A percentile compares a stretch with the other conserved stretches of the same genome.
phyloP scores from a whole-genome alignment of 768 basidiomycete genomes.

The Tricholoma matsutake region DNA sequence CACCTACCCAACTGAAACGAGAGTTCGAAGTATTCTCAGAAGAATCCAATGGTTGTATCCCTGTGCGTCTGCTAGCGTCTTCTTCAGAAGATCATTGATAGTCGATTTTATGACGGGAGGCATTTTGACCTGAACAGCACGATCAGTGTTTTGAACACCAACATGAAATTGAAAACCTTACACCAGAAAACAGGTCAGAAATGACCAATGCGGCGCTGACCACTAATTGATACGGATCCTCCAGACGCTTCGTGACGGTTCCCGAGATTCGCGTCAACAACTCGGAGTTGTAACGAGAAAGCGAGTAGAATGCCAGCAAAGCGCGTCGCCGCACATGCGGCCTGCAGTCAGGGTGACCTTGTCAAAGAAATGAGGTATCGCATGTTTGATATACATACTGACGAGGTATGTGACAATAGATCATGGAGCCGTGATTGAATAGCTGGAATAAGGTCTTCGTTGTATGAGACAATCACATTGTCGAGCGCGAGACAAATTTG shows the following conservation, averaged over 20 bases:
- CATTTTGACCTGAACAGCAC: background rate
- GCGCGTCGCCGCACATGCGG: constrained; percentile 58
- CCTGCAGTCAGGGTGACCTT: constrained; percentile 33
- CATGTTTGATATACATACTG: constrained; percentile 39
- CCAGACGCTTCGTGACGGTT: constrained; percentile 37
- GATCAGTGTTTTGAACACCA: background rate
- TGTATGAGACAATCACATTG: constrained; percentile 57
- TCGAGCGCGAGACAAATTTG: constrained; percentile 74
- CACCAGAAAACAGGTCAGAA: constrained; percentile 24
- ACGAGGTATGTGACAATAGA: constrained; percentile 74
- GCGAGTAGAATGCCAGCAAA: constrained; percentile 52
- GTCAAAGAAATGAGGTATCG: constrained; percentile 6
- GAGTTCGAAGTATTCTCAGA: constrained; percentile 21
- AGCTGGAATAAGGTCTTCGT: constrained; percentile 71
- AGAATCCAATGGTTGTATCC: constrained; percentile 15
- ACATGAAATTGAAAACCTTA: constrained; percentile 7
- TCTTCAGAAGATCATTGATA: constrained; percentile 10
- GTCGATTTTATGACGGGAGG: background rate
- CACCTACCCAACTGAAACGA: constrained; percentile 30
- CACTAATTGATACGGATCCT: constrained; percentile 43
- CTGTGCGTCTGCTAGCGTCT: background rate
- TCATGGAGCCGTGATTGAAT: constrained; percentile 62
- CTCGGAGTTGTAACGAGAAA: constrained; percentile 46
- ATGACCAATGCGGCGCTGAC: constrained; percentile 43
- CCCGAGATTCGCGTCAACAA: constrained; percentile 41